Percentiles rank a stretch among this genome's conserved stretches.
These are phyloP conservation scores for Carpinus fangiana DNA, from an alignment of 306 rosid genomes.

Conservation along the genomic window DNA sequence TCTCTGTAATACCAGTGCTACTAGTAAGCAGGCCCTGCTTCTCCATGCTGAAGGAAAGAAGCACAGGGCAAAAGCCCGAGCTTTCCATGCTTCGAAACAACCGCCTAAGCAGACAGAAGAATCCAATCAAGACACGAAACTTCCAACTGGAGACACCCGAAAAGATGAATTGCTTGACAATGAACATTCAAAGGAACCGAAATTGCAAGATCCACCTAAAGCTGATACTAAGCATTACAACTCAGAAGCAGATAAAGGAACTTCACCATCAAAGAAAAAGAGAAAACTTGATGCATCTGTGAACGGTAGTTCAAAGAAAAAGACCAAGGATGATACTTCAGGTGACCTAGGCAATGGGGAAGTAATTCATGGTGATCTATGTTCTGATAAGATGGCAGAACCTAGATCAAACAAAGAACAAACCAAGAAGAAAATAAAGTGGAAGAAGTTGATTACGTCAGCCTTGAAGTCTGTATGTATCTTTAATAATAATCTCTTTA, in stretches of 20 bases:
- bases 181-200: constrained; percentile 34
- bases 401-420: constrained; percentile 25
- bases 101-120: constrained; percentile 43
- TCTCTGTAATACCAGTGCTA: constrained; percentile 81
- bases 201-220: constrained; percentile 38
- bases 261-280: constrained; percentile 51
- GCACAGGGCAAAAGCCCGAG: constrained; percentile 85
- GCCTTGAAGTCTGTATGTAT: constrained; percentile 71
- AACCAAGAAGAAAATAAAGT: constrained; percentile 55
- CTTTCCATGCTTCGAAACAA: constrained; percentile 61
- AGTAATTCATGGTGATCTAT: constrained; percentile 53
- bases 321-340: constrained; percentile 41
- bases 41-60: constrained; percentile 98
- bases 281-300: constrained; percentile 59
- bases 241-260: constrained; percentile 39
- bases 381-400: constrained; percentile 14
- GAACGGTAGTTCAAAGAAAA: constrained; percentile 46
- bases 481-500: constrained; percentile 2
- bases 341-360: constrained; percentile 55
- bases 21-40: constrained; percentile 83
- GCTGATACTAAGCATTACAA: constrained; percentile 15
- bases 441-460: constrained; percentile 80
- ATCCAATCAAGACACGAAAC: constrained; percentile 40
- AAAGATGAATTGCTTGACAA: constrained; percentile 28
- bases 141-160: constrained; percentile 34